Percentiles rank a stretch among this genome's conserved stretches.
Evolutionary conservation across 495 filamentous ascomycete species (phyloP).

Genomic region (Trichoderma reesei): DNA sequence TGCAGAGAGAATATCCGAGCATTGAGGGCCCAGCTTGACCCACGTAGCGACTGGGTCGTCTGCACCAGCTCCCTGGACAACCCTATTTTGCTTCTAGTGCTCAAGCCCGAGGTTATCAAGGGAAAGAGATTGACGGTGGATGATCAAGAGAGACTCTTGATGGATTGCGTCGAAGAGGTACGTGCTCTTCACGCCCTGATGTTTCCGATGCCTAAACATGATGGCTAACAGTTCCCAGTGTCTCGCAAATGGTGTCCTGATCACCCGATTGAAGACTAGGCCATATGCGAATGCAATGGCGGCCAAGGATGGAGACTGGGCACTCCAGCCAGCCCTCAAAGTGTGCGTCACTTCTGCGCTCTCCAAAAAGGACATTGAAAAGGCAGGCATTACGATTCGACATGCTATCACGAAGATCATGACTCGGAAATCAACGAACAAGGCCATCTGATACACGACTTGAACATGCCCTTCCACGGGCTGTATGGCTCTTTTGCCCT

Average conservation of each 20-base stretch:
- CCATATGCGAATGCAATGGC: slow-evolving; percentile 47
- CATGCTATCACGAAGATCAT: slow-evolving; percentile 91
- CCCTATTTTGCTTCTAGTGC: slow-evolving; percentile 71
- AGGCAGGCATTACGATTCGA: slow-evolving; percentile 74
- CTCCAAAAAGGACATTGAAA: slow-evolving; percentile 89
- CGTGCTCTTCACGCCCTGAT: too few species aligned
- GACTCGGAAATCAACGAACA: slow-evolving; percentile 38
- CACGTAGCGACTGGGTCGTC: slow-evolving; percentile 81
- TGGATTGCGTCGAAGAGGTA: slow-evolving; percentile 93
- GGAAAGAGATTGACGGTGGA: slow-evolving; percentile 53
- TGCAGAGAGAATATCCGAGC: slow-evolving; percentile 73
- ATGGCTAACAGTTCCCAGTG: slow-evolving; percentile 34
- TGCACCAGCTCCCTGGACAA: slow-evolving; percentile 79
- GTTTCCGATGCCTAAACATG: not conserved
- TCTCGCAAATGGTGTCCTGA: slow-evolving; percentile 75
- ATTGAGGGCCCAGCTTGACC: slow-evolving; percentile 81
- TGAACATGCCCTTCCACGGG: not conserved
- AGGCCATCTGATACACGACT: not conserved
- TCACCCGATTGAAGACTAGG: slow-evolving; percentile 73
- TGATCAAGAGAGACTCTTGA: slow-evolving; percentile 77
- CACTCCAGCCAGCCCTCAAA: slow-evolving; percentile 71
- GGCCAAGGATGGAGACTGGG: slow-evolving; percentile 52
- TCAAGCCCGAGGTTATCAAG: slow-evolving; percentile 75
- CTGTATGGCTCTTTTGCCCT: not conserved
- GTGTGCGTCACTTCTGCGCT: slow-evolving; percentile 80